Conservation (phyloP, 768 basidiomycete species). For the Hysterangium stoloniferum region DNA sequence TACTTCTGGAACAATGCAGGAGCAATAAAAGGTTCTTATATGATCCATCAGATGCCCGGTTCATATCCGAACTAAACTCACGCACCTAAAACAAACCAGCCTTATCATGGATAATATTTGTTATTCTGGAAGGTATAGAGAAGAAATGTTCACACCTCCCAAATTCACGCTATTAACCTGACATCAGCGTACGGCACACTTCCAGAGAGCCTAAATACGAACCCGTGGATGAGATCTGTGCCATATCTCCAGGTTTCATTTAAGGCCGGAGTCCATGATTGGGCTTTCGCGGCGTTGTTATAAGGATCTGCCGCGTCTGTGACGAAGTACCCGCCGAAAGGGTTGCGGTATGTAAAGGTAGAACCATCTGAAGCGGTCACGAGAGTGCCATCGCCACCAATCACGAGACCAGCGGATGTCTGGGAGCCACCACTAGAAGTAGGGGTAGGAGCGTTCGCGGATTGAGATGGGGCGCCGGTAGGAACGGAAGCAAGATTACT, state of each 20-base stretch:
- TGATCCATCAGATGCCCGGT: conserved; percentile 42
- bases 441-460: not conserved
- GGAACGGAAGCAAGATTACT: not conserved
- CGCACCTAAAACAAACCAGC: conserved; percentile 7
- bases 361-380: conserved; percentile 59
- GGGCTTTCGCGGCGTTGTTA: conserved; percentile 64
- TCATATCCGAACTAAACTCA: not conserved
- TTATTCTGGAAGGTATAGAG: not conserved
- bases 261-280: conserved; percentile 75
- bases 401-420: conserved; percentile 22
- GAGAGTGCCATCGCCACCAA: conserved; percentile 64
- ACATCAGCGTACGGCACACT: conserved; percentile 8
- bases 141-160: conserved; percentile 5
- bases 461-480: not conserved
- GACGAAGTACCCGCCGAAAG: conserved; percentile 68
- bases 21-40: conserved; percentile 72
- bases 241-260: conserved; percentile 70
- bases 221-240: conserved; percentile 55
- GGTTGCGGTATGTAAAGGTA: conserved; percentile 69
- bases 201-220: conserved; percentile 12
- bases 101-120: not conserved
- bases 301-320: conserved; percentile 65
- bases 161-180: conserved; percentile 7
- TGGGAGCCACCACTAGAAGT: conserved; percentile 15
- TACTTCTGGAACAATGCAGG: conserved; percentile 59